Base-by-base conservation (phyloP, 2,329 filamentous ascomycete genomes). In the Talaromyces marneffei region DNA sequence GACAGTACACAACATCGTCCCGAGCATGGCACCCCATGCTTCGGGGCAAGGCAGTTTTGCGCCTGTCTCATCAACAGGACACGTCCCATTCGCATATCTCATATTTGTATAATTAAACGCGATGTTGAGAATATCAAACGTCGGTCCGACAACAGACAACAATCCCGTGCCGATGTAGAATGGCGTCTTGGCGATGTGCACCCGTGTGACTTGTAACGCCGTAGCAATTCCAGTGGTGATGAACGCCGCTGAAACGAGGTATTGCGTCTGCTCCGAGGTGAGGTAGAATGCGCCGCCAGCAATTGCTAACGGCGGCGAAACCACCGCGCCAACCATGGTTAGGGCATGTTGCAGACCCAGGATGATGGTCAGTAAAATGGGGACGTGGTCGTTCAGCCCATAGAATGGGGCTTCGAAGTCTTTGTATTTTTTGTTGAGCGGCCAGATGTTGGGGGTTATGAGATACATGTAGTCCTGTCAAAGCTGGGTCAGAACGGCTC, bases 271-370 rank as follows among this genome's bases (percentile, higher is more conserved):
- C 0, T 80, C 80, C 0, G 78, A 68, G 2, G 77, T 73, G 6
- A 94, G 78, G 67, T 91, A 88, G 62, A 86, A 88, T 37, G 79
- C 80, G 1, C 82, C 73, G 16, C 83, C 81, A 2, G 84, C 76
- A 62, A 94, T 83, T 64, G 92, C 87, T 59, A 94, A 84, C 1
- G 90, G 89, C 37, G 90, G 90, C 2, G 89, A 89, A 63, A 94
- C 92, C 66, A 92, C 82, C 37, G 85, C 85, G 10, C 86, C 87
- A 63, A 89, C 74, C 89, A 94, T 92, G 61, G 89, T 85, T 44
- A 94, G 78, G 1, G 90, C 82, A 72, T 94, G 90, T 68, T 94
- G 90, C 57, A 94, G 84, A 18, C 90, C 90, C 2, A 94, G 82
- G 1, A 94, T 78, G 2, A 92, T 71, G 9, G 87, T 88, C 18